These are phyloP conservation scores for Neofusicoccum parvum DNA, from an alignment of 2,329 filamentous ascomycete genomes.

Conservation along the genomic window DNA sequence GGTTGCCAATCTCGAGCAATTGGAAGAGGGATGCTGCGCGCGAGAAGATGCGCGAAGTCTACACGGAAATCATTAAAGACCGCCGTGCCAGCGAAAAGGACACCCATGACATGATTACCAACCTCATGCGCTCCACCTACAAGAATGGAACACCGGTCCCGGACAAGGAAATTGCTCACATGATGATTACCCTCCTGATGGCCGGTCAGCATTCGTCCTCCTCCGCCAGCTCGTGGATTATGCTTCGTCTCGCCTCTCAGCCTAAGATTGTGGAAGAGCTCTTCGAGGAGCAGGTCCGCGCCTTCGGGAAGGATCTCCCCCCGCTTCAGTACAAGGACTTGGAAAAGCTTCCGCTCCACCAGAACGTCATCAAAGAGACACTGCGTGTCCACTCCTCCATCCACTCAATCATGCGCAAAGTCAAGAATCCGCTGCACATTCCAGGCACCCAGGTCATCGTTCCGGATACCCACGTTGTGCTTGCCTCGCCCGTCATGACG, in stretches of 20 bases:
- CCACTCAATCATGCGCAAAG: constrained; percentile 84
- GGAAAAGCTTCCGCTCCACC: constrained; percentile 73
- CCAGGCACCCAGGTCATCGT: constrained; percentile 77
- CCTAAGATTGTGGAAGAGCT: constrained; percentile 75
- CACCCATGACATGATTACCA: constrained; percentile 72
- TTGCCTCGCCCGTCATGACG: constrained; percentile 77
- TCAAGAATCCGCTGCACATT: constrained; percentile 79
- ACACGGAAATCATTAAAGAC: constrained; percentile 74
- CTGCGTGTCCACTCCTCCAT: constrained; percentile 83
- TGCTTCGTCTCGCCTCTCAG: constrained; percentile 71
- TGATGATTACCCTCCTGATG: constrained; percentile 88
- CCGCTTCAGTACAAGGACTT: constrained; percentile 73
- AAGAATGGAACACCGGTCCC: constrained; percentile 73
- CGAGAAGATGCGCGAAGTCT: constrained; percentile 72
- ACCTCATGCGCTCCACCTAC: constrained; percentile 76
- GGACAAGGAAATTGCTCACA: constrained; percentile 77
- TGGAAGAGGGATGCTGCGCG: constrained; percentile 74
- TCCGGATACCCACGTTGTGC: constrained; percentile 72
- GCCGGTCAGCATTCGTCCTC: constrained; percentile 82
- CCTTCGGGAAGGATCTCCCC: constrained; percentile 64
- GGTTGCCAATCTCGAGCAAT: constrained; percentile 79
- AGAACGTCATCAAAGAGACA: constrained; percentile 82
- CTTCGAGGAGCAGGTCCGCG: constrained; percentile 72
- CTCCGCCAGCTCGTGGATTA: constrained; percentile 76
- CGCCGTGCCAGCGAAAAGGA: constrained; percentile 51